Evolutionary conservation across 2,329 filamentous ascomycete genomes (phyloP), one percentile per base, ranked within the genome.

Genomic region (Talaromyces sp.): DNA sequence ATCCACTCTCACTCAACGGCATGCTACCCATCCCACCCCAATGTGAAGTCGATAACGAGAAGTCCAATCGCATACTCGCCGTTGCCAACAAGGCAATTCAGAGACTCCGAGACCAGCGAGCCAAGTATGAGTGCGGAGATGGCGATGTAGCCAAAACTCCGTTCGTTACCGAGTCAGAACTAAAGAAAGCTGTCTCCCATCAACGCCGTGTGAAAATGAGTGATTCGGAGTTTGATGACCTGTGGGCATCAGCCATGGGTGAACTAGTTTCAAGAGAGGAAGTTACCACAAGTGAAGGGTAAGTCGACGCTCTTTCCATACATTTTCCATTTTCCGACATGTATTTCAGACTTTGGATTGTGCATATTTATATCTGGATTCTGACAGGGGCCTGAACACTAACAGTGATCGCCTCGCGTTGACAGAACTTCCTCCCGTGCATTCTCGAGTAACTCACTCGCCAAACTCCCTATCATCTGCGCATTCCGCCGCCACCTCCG

Each of bases 11-110:
- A 0, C 71, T 97, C 0, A 86, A 87, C 51, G 92, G 94, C 0
- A 69, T 95, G 3, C 69, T 97, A 5, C 94, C 94, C 7, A 77
- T 99, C 8, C 86, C 92, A 5, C 93, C 95, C 1, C 92, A 90
- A 4, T 99, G 94, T 73, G 93, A 97, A 74, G 89, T 94, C 0
- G 95, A 99, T 72, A 91, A 91, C 61, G 91, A 95, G 67, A 97
- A 96, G 73, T 90, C 88, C 7, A 85, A 90, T 39, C 88, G 89
- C 17, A 88, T 97, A 51, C 90, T 93, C 67, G 84, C 87, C 19
- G 91, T 99, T 15, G 91, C 92, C 7, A 88, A 97, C 70, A 89
- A 87, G 71, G 91, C 89, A 1, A 83, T 97, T 3, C 91, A 96
- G 66, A 88, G 92, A 66, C 81, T 99, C 51, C 84, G 94, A 56